Conservation (phyloP, 2,329 filamentous ascomycete genomes). For the Diaporthe sp. region DNA sequence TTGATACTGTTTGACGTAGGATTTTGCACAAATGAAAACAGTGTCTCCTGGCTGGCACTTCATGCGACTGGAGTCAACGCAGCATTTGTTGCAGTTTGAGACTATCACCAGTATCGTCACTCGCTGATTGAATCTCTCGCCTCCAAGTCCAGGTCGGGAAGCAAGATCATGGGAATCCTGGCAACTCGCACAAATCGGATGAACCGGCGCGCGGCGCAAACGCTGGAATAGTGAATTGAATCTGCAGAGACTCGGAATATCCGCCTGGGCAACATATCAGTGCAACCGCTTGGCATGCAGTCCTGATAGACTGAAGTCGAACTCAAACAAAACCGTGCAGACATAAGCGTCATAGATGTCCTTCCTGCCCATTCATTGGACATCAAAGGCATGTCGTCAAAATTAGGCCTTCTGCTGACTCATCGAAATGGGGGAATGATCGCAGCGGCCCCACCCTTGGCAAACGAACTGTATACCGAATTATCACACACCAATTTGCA, state of each 20-base stretch:
- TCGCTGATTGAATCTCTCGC: background rate
- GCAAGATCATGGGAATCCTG: background rate
- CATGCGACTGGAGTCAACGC: background rate
- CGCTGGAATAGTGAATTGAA: background rate
- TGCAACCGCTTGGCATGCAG: background rate
- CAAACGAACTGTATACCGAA: background rate
- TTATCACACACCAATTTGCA: background rate
- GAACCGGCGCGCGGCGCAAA: background rate
- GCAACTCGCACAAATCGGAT: background rate
- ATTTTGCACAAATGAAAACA: background rate
- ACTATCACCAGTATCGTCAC: background rate
- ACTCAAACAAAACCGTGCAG: no score
- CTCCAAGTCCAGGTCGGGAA: background rate
- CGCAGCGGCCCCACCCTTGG: background rate
- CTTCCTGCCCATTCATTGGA: background rate
- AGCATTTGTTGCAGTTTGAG: background rate
- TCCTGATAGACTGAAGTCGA: background rate
- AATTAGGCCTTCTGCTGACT: background rate
- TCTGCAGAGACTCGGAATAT: background rate
- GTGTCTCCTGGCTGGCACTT: background rate
- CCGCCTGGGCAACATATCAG: background rate
- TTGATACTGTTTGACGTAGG: background rate
- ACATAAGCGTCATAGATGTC: background rate
- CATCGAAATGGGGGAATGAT: background rate
- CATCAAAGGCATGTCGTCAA: constrained; percentile 6